phyloP scores from a whole-genome alignment of 495 filamentous ascomycete genomes.

The Hapsidospora chrysogenum region DNA sequence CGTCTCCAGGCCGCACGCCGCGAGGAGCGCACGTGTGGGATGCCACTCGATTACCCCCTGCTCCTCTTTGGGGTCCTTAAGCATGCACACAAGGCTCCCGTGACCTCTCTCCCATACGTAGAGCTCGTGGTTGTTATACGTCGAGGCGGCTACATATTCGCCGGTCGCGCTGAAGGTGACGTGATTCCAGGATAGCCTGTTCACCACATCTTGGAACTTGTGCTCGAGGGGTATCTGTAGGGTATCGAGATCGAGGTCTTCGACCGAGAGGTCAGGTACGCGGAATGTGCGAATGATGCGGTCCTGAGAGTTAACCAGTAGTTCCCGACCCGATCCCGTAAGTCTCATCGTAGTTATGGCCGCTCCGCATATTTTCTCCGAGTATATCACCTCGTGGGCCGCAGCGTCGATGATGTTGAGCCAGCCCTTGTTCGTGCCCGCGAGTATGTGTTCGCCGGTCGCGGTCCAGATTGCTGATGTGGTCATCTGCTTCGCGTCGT shows the following conservation, averaged over 20 bases:
- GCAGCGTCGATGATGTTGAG: conserved; percentile 81
- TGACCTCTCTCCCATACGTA: conserved; percentile 95
- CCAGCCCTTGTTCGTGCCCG: conserved; percentile 87
- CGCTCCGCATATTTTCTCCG: conserved; percentile 68
- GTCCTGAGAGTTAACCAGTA: conserved; percentile 83
- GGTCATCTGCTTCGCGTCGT: conserved; percentile 86
- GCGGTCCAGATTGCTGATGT: conserved; percentile 79
- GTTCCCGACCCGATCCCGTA: conserved; percentile 61
- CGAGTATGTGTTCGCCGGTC: conserved; percentile 69
- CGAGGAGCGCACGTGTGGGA: conserved; percentile 71
- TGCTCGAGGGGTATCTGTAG: conserved; percentile 87
- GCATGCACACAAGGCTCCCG: conserved; percentile 88
- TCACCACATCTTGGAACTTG: conserved; percentile 96
- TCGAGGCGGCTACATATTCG: conserved; percentile 83
- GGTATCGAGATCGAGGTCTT: conserved; percentile 43
- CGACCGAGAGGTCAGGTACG: conserved; percentile 30
- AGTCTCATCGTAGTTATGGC: conserved; percentile 79
- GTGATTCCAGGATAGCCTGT: conserved; percentile 87
- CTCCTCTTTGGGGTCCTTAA: conserved; percentile 91
- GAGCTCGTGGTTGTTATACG: conserved; percentile 93
- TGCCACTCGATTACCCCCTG: conserved; percentile 95
- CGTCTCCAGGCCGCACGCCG: conserved; percentile 76
- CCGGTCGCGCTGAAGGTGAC: conserved; percentile 84
- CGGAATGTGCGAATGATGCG: conserved; percentile 82
- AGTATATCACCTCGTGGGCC: conserved; percentile 65